phyloP scores from a whole-genome alignment of 2,329 filamentous ascomycete genomes.

The Verticillium alfalfae region DNA sequence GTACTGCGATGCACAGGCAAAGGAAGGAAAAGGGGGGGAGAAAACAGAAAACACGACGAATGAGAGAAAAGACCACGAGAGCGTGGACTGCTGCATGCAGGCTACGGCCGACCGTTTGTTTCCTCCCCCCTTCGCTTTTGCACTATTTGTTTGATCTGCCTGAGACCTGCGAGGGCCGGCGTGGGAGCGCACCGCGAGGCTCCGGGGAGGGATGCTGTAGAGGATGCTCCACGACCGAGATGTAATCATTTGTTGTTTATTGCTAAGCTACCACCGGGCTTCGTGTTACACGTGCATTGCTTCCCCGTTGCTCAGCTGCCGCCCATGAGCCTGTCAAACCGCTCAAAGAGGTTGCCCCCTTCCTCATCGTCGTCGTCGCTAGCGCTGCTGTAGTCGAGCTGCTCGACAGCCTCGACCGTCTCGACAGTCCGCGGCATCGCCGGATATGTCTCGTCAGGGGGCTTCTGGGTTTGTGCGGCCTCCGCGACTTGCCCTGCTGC shows the following conservation, averaged over 20 bases:
- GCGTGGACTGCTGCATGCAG: background rate
- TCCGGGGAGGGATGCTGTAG: background rate
- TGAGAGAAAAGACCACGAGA: background rate
- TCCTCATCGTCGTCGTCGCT: background rate
- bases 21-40: too few relatives aligned
- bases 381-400: background rate
- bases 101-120: background rate
- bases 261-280: too few relatives aligned
- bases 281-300: too few relatives aligned
- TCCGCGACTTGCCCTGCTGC: background rate
- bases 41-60: too few relatives aligned
- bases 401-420: background rate
- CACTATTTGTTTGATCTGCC: background rate
- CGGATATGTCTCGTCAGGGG: background rate
- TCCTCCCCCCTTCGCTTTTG: background rate
- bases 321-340: conserved; percentile 1
- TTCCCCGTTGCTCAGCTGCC: background rate
- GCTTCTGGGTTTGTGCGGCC: background rate
- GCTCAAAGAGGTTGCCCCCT: background rate
- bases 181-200: background rate
- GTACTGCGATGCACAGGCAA: background rate
- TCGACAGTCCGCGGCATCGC: background rate
- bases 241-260: too few relatives aligned
- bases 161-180: background rate
- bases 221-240: too few relatives aligned